Conservation (phyloP, 2,329 filamentous ascomycete genomes). For the Stenocarpella maydis region DNA sequence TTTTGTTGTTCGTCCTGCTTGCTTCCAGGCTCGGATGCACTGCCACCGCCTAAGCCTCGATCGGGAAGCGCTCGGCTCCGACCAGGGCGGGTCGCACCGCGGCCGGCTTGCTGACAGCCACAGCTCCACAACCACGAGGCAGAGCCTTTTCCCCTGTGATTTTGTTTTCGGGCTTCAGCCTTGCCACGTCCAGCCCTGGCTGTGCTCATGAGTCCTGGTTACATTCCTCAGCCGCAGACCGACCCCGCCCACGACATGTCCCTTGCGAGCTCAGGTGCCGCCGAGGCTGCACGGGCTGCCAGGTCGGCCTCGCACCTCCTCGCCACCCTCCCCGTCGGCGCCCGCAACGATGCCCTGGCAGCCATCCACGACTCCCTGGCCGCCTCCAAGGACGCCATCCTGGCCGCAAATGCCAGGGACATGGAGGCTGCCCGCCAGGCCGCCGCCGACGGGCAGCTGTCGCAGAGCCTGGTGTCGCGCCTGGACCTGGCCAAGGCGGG, state of each 20-base stretch:
- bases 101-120: too few relatives aligned
- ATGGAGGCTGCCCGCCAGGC: slow-evolving; percentile 77
- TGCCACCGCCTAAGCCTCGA: neutral
- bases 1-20: neutral
- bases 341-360: slow-evolving; percentile 85
- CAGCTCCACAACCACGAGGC: slow-evolving; percentile 12
- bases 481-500: slow-evolving; percentile 86
- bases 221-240: neutral
- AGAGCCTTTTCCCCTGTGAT: neutral
- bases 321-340: slow-evolving; percentile 77
- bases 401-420: slow-evolving; percentile 87
- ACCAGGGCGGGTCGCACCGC: slow-evolving; percentile 16
- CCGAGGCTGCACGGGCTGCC: slow-evolving; percentile 79
- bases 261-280: slow-evolving; percentile 83
- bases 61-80: slow-evolving; percentile 26
- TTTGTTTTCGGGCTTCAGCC: neutral
- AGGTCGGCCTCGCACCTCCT: slow-evolving; percentile 84
- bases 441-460: slow-evolving; percentile 78
- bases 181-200: neutral
- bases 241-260: slow-evolving; percentile 68
- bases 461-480: slow-evolving; percentile 83
- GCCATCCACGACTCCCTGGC: slow-evolving; percentile 82
- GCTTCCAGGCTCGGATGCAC: neutral
- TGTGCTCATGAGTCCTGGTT: neutral
- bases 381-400: slow-evolving; percentile 74